Evolutionary conservation across 1,284 basidiomycete species (phyloP).

Genomic region (Cerrena zonata): DNA sequence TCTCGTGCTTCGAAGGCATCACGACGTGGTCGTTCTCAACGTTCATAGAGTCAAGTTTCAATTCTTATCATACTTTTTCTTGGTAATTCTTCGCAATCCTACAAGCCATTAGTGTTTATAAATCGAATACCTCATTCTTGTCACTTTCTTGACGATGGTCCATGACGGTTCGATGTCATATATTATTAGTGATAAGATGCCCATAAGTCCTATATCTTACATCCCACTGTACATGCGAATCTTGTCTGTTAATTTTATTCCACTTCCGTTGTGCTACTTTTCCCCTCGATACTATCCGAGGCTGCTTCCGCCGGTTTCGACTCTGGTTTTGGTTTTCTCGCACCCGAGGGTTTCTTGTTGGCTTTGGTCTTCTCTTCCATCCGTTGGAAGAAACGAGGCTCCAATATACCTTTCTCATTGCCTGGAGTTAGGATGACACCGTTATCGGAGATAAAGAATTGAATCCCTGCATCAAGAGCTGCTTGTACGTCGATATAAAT

Average conservation of each 20-base stretch:
- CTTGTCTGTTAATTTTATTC: too few relatives aligned
- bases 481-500: slow-evolving; percentile 71
- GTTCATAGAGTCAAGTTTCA: too few relatives aligned
- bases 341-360: not conserved
- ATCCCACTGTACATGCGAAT: too few relatives aligned
- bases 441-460: slow-evolving; percentile 73
- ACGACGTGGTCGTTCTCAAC: not conserved
- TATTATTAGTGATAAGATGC: too few relatives aligned
- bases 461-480: slow-evolving; percentile 66
- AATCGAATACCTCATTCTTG: too few relatives aligned
- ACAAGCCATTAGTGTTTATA: not conserved
- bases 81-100: not conserved
- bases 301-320: not conserved
- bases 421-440: slow-evolving; percentile 82
- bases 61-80: not conserved
- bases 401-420: slow-evolving; percentile 49
- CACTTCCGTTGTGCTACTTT: not conserved
- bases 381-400: slow-evolving; percentile 54
- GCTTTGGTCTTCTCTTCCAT: slow-evolving; percentile 42
- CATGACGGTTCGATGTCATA: not conserved
- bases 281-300: not conserved
- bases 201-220: too few relatives aligned
- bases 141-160: too few relatives aligned
- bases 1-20: not conserved
- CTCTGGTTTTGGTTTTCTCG: not conserved